Base-by-base conservation (phyloP, 139 green algal species). In the Picochlorum sp. region DNA sequence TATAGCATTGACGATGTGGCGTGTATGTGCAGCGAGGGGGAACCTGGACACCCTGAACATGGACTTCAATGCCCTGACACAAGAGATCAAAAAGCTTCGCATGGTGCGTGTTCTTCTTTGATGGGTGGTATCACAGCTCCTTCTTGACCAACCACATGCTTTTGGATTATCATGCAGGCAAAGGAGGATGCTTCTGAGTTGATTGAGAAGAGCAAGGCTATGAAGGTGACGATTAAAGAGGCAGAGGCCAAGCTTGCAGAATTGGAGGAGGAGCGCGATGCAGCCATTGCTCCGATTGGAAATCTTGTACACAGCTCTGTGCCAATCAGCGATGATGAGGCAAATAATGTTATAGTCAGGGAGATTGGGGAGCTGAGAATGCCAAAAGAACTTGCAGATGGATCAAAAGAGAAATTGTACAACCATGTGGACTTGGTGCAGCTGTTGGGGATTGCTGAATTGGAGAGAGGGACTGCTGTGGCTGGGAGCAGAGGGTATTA, bases 241-340 rank as follows among this genome's bases (percentile, higher is more conserved):
- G 75, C 76, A 16, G 82, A 89, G 60, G 81, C 84, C 28, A 63
- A 72, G 45, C 86, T 89, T 65, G 86, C 92, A 61, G 77, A 81
- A 65, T 64, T 82, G 15, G 83, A 77, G 11, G 70, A 65, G 7
- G 72, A 70, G 18, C 74, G 87, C 2, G 91, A 98, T 64, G 63
- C 60, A 45, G 80, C 81, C 11, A 41, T 98, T 34, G 41, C 76
- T 6, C 50, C 70, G n/a, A 96, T 99, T 49, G 94, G 94, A 52
- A 99, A 99, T 82, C 61, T 98, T 21, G 94, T 99, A 71, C 94
- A 97, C 68, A 88, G 97, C 75, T 84, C 63, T 44, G 94, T 98
- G 52, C 91, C 92, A 11, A 66, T 98, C 34, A 77, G 66, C 59
- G 66, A 97, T 55, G 83, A 99, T 69, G 94, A 99, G 84, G 87